Evolutionary conservation across 768 basidiomycete species (phyloP).

Genomic region (Trametes meyenii): DNA sequence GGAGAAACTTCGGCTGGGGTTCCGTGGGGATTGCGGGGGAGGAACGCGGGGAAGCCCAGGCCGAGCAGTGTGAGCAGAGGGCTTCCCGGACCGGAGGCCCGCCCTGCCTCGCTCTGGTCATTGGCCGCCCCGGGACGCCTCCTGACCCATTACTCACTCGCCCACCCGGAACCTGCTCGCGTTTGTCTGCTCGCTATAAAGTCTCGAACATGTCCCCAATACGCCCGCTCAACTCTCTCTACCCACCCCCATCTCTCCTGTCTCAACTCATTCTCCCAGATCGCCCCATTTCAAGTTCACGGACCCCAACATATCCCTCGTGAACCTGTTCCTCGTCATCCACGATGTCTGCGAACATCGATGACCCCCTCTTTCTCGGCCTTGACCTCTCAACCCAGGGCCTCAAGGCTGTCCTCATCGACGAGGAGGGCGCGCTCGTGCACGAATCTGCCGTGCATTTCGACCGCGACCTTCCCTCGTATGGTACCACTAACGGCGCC

Average conservation of each 20-base stretch:
- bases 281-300: background rate
- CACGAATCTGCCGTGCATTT: slow-evolving; percentile 79
- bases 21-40: slow-evolving; percentile 18
- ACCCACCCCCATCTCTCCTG: background rate
- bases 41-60: slow-evolving; percentile 5
- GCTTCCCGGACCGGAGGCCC: slow-evolving; percentile 8
- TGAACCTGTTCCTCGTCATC: background rate
- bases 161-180: background rate
- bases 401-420: slow-evolving; percentile 73
- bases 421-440: slow-evolving; percentile 56
- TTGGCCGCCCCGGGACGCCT: slow-evolving; percentile 4
- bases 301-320: background rate
- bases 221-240: background rate
- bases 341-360: slow-evolving; percentile 13
- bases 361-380: slow-evolving; percentile 63
- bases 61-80: background rate
- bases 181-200: slow-evolving; percentile 5
- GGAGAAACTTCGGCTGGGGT: slow-evolving; percentile 9
- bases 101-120: slow-evolving; percentile 3
- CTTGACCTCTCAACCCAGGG: slow-evolving; percentile 88
- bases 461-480: slow-evolving; percentile 74
- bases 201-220: background rate
- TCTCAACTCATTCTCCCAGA: background rate
- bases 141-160: slow-evolving; percentile 1
- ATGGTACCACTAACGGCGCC: slow-evolving; percentile 68